These are phyloP conservation scores for Phaeosphaeriaceae sp. DNA, from an alignment of 2,329 filamentous ascomycete species.

Conservation along the genomic window DNA sequence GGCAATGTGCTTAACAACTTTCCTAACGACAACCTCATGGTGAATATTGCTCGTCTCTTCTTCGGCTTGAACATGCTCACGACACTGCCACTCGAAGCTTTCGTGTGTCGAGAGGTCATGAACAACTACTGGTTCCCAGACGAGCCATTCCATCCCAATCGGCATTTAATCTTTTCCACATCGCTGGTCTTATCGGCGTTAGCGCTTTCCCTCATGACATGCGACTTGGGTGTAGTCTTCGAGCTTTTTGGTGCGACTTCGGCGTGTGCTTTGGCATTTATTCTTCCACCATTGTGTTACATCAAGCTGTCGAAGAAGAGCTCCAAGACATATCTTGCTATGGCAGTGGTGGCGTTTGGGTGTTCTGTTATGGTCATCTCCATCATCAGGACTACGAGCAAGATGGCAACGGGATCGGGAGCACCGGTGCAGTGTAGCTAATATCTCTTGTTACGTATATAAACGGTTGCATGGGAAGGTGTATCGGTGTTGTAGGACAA, in stretches of 20 bases:
- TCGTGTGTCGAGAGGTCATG: constrained; percentile 97
- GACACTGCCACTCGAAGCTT: constrained; percentile 92
- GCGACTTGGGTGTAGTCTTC: constrained; percentile 92
- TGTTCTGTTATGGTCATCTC: constrained; percentile 76
- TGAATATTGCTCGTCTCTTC: constrained; percentile 92
- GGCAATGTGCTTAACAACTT: constrained; percentile 99
- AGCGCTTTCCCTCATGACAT: constrained; percentile 80
- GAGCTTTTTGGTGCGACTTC: constrained; percentile 96
- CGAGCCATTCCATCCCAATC: constrained; percentile 79
- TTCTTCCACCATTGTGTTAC: constrained; percentile 92
- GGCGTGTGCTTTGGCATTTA: constrained; percentile 92
- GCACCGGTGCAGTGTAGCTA: constrained; percentile 35
- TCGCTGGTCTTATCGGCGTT: constrained; percentile 80
- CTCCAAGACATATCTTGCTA: constrained; percentile 75
- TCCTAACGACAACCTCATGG: constrained; percentile 85
- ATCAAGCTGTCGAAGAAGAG: constrained; percentile 87
- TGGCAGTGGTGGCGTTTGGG: constrained; percentile 79
- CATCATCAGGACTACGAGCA: constrained; percentile 40
- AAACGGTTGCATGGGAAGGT: constrained; percentile 26
- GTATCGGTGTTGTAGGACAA: constrained; percentile 13
- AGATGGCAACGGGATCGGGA: constrained; percentile 31
- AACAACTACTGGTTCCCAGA: constrained; percentile 78
- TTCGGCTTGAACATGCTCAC: constrained; percentile 99
- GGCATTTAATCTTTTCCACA: constrained; percentile 87
- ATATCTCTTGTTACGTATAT: constrained; percentile 22